These are phyloP conservation scores for Mortierella sp. DNA, from an alignment of 371 early-diverging fungal species.

Conservation along the genomic window DNA sequence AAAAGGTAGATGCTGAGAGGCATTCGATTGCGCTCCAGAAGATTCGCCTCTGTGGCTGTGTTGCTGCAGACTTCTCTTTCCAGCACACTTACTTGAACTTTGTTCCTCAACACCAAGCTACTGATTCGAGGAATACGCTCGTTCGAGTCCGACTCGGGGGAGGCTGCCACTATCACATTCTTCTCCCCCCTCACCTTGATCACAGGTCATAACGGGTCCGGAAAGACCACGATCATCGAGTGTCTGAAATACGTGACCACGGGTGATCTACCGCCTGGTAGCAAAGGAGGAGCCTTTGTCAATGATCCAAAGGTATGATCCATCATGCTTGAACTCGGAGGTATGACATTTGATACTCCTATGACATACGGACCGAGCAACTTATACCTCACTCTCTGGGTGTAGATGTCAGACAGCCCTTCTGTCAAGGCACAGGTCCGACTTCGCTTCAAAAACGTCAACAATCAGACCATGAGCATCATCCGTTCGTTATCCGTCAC, in stretches of 20 bases:
- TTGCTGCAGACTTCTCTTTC: no score
- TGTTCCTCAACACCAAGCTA: constrained; percentile 11
- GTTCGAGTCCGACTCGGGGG: constrained; percentile 83
- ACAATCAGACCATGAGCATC: constrained; percentile 79
- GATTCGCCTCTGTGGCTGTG: no score
- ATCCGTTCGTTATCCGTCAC: constrained; percentile 86
- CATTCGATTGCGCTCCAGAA: background rate
- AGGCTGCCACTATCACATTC: constrained; percentile 86
- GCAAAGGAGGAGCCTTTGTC: constrained; percentile 93
- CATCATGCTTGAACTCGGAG: background rate
- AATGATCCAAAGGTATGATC: constrained; percentile 92
- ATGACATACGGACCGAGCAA: background rate
- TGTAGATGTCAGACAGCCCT: constrained; percentile 80
- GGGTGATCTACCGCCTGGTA: constrained; percentile 96
- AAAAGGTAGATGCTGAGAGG: constrained; percentile 65
- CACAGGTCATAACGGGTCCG: constrained; percentile 98
- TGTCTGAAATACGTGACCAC: constrained; percentile 98
- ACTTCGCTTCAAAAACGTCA: constrained; percentile 86
- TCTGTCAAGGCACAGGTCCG: constrained; percentile 96
- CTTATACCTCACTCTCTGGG: background rate
- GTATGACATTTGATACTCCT: no score
- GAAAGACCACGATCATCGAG: constrained; percentile 99
- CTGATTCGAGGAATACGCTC: constrained; percentile 95
- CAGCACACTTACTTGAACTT: background rate
- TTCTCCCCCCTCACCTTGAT: constrained; percentile 97